A percentile compares a stretch with the other conserved stretches of the same genome.
These are phyloP conservation scores for Ogataea saltuana DNA, from an alignment of 805 yeast species.

Conservation along the genomic window DNA sequence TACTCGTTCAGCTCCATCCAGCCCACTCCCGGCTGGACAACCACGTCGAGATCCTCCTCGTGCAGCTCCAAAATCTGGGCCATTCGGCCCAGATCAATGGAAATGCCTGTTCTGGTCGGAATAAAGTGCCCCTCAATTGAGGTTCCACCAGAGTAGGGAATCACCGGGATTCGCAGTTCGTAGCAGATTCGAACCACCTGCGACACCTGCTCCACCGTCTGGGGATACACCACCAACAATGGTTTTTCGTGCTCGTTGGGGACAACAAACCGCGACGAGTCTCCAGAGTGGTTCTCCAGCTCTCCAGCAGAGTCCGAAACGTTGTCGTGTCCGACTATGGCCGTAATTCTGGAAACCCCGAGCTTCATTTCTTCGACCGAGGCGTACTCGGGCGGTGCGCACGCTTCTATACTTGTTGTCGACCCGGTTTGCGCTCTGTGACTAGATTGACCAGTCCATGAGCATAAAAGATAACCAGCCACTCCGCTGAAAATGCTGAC, in stretches of 20 bases:
- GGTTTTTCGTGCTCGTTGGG: slow-evolving; percentile 34
- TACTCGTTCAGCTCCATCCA: slow-evolving; percentile 69
- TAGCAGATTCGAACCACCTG: slow-evolving; percentile 63
- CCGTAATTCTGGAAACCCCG: slow-evolving; percentile 55
- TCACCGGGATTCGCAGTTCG: slow-evolving; percentile 61
- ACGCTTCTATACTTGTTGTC: slow-evolving; percentile 37
- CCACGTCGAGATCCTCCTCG: slow-evolving; percentile 65
- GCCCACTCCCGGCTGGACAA: slow-evolving; percentile 78
- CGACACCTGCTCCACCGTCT: slow-evolving; percentile 65
- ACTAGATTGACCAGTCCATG: not conserved
- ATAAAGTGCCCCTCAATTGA: slow-evolving; percentile 78
- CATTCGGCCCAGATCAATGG: slow-evolving; percentile 63
- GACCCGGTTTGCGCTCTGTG: slow-evolving; percentile 2
- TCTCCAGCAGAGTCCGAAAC: slow-evolving; percentile 43
- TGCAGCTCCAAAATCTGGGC: slow-evolving; percentile 57
- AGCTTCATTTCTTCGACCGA: slow-evolving; percentile 41
- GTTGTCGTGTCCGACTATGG: slow-evolving; percentile 54
- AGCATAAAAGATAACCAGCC: slow-evolving; percentile 1
- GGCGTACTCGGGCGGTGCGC: slow-evolving; percentile 57
- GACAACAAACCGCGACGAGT: slow-evolving; percentile 35
- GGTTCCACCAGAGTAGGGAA: slow-evolving; percentile 76
- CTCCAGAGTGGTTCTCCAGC: slow-evolving; percentile 33
- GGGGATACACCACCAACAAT: slow-evolving; percentile 59
- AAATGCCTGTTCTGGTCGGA: slow-evolving; percentile 64
- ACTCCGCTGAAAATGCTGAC: slow-evolving; percentile 1